A percentile compares a stretch with the other conserved stretches of the same genome.
Evolutionary conservation across 2,329 filamentous ascomycete species (phyloP).

Genomic region (Sphaerulina musiva): DNA sequence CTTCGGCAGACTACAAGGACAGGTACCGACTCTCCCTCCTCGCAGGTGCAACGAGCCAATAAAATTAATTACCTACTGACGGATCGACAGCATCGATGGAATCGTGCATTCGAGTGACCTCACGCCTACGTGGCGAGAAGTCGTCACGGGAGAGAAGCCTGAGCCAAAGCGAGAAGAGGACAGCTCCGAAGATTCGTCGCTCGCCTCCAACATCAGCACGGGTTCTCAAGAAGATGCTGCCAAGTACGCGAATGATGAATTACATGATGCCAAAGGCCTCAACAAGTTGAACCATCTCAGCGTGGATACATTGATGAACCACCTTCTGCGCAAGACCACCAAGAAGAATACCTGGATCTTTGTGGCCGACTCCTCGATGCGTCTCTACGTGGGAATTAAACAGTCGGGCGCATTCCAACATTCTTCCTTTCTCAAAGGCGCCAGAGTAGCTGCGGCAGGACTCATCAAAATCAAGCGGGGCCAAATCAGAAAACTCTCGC

Average conservation of each 20-base stretch:
- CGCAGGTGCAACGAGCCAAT: too few species aligned
- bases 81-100: conserved; percentile 55
- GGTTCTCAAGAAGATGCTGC: conserved; percentile 55
- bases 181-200: conserved; percentile 22
- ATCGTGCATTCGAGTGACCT: conserved; percentile 43
- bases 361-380: conserved; percentile 76
- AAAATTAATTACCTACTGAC: too few species aligned
- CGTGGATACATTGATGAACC: conserved; percentile 68
- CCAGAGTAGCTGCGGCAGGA: conserved; percentile 74
- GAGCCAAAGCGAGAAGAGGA: conserved; percentile 14
- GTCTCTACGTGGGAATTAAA: conserved; percentile 86
- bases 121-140: conserved; percentile 39
- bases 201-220: conserved; percentile 38
- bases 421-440: conserved; percentile 78
- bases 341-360: conserved; percentile 93
- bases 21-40: too few species aligned
- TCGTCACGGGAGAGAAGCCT: conserved; percentile 30
- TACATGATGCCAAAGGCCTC: conserved; percentile 55
- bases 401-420: conserved; percentile 84
- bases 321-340: conserved; percentile 68
- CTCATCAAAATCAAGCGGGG: conserved; percentile 80
- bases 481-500: conserved; percentile 65
- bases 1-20: conserved; percentile 67
- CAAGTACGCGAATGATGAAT: conserved; percentile 59
- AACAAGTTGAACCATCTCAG: conserved; percentile 61